Conservation (phyloP, 371 early-diverging fungal genomes). For the Lichtheimia corymbifera region DNA sequence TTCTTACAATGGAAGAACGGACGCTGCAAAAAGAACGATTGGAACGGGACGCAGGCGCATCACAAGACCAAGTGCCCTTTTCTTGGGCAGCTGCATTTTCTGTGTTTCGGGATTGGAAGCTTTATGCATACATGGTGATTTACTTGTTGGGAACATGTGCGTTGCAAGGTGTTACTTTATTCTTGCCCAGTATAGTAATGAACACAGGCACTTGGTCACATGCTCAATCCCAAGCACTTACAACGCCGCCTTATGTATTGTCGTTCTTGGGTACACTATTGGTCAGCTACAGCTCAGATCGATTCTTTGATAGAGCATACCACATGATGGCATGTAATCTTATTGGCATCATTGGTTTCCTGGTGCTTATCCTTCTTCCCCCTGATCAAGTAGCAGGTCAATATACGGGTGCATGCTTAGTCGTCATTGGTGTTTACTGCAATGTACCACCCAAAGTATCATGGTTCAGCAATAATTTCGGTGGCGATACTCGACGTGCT, state of each 20-base stretch:
- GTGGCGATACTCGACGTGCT: conserved; percentile 38
- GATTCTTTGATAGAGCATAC: conserved; percentile 30
- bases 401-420: conserved; percentile 27
- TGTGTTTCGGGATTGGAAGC: conserved; percentile 43
- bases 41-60: conserved; percentile 35
- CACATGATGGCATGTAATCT: conserved; percentile 31
- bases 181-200: conserved; percentile 36
- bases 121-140: conserved; percentile 32
- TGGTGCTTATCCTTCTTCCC: conserved; percentile 26
- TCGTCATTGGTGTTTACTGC: conserved; percentile 28
- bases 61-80: conserved; percentile 34
- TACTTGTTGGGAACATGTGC: conserved; percentile 36
- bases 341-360: conserved; percentile 27
- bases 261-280: conserved; percentile 22
- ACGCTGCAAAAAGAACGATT: conserved; percentile 46
- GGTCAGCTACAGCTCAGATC: conserved; percentile 37
- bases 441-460: conserved; percentile 32
- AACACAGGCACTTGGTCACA: conserved; percentile 36
- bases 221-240: conserved; percentile 32
- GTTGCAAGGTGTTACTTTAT: conserved; percentile 41
- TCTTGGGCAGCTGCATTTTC: conserved; percentile 37
- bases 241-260: conserved; percentile 34
- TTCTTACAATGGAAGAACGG: conserved; percentile 55
- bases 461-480: conserved; percentile 43
- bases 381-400: conserved; percentile 8